A percentile compares a stretch with the other conserved stretches of the same genome.
These are phyloP conservation scores for Croton setiger DNA, from an alignment of 441 rosid genomes.

Conservation along the genomic window DNA sequence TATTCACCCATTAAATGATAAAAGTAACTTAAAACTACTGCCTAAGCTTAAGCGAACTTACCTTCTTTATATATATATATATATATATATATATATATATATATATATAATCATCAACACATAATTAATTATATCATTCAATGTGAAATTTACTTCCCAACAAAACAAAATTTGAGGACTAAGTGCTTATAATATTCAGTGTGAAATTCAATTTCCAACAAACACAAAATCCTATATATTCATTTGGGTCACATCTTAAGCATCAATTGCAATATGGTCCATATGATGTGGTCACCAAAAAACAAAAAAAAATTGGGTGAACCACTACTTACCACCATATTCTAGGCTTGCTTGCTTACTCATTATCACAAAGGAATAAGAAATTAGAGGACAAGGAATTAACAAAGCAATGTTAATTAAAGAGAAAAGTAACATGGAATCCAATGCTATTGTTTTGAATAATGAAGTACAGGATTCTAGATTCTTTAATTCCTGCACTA, in stretches of 20 bases:
- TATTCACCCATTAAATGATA: too few relatives aligned
- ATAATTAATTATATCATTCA: too few relatives aligned
- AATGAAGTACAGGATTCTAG: background rate
- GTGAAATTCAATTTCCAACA: too few relatives aligned
- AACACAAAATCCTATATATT: background rate
- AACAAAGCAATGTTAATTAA: background rate
- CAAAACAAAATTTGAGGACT: too few relatives aligned
- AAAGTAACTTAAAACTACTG: too few relatives aligned
- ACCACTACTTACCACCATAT: conserved; percentile 12
- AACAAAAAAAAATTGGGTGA: background rate
- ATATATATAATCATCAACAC: too few relatives aligned
- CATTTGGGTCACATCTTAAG: background rate
- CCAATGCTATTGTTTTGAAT: conserved; percentile 11
- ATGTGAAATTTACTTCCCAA: too few relatives aligned
- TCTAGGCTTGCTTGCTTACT: background rate
- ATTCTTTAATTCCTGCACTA: background rate
- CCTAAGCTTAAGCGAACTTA: too few relatives aligned
- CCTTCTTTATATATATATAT: too few relatives aligned
- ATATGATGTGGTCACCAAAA: background rate
- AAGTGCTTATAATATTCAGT: too few relatives aligned
- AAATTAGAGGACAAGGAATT: conserved; percentile 3
- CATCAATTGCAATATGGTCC: background rate
- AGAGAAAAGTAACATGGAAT: conserved; percentile 5
- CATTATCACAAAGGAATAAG: conserved; percentile 4
- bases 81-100: too few relatives aligned